These are phyloP conservation scores for Musa acuminata DNA, from an alignment of 176 grass and related monocot species.

Conservation along the genomic window DNA sequence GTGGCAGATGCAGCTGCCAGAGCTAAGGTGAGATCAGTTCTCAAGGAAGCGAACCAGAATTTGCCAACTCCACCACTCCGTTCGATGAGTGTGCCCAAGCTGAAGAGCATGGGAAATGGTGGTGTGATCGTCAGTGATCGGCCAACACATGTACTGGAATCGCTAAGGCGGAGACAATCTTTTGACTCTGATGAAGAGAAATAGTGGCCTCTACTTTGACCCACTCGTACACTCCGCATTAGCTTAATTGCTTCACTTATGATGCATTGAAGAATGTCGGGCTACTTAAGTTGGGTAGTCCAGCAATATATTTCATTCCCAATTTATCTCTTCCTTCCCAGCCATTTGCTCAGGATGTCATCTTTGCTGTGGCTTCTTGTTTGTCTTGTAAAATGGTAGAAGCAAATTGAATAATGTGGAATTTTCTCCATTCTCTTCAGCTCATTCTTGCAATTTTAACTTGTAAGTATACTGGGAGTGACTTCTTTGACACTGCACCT, in stretches of 20 bases:
- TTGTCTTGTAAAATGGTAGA: no score
- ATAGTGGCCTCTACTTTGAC: constrained; percentile 13
- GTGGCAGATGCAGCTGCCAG: constrained; percentile 27
- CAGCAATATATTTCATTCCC: no score
- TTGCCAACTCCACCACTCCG: constrained; percentile 35
- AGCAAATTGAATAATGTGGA: no score
- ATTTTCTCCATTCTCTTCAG: no score
- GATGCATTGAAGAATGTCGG: neutral
- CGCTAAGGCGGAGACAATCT: constrained; percentile 40
- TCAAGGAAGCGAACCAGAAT: constrained; percentile 61
- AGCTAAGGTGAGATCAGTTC: constrained; percentile 42
- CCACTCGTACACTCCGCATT: neutral
- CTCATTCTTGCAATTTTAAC: no score
- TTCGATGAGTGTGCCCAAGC: constrained; percentile 67
- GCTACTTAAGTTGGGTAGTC: no score
- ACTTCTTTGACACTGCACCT: no score
- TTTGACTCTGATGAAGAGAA: constrained; percentile 73
- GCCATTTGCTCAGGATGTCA: no score
- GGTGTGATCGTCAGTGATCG: neutral
- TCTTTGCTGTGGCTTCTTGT: no score
- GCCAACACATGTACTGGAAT: constrained; percentile 35
- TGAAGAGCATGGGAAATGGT: constrained; percentile 30
- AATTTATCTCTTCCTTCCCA: no score
- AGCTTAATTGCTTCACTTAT: neutral
- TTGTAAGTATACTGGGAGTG: no score